Evolutionary conservation across 1,284 basidiomycete species (phyloP).

Genomic region (Stygiomarasmius scandens): DNA sequence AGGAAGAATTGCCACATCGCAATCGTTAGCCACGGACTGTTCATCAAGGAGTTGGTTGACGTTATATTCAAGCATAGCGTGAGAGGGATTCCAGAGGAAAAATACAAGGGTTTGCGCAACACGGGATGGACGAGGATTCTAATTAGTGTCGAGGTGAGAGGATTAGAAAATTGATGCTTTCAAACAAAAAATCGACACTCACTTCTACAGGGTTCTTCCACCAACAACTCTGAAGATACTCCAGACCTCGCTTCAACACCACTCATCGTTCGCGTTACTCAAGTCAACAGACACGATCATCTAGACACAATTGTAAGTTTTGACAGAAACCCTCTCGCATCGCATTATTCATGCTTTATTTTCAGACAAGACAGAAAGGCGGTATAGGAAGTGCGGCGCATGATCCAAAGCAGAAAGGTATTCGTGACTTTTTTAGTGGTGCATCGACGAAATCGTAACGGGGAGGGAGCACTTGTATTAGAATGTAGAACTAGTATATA

Average conservation of each 20-base stretch:
- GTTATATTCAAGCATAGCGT: constrained; percentile 42
- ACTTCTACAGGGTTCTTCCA: background rate
- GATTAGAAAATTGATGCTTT: background rate
- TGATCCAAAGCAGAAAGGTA: constrained; percentile 77
- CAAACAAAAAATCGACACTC: background rate
- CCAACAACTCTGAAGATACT: background rate
- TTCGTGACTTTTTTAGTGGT: constrained; percentile 79
- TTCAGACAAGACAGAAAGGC: constrained; percentile 72
- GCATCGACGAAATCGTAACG: constrained; percentile 1
- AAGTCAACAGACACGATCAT: constrained; percentile 61
- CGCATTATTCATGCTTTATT: background rate
- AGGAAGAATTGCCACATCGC: constrained; percentile 54
- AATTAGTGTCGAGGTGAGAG: constrained; percentile 49
- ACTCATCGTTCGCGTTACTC: constrained; percentile 47
- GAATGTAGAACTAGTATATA: constrained; percentile 6
- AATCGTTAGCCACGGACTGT: constrained; percentile 81
- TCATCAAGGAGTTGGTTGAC: constrained; percentile 67
- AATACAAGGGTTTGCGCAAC: constrained; percentile 62
- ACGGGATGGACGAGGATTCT: constrained; percentile 71
- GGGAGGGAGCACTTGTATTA: background rate
- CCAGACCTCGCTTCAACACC: background rate
- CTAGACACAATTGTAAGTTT: constrained; percentile 56
- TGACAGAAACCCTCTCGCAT: background rate
- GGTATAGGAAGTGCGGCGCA: constrained; percentile 75
- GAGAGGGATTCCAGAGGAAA: constrained; percentile 24